phyloP scores from a whole-genome alignment of 257 asterid species.

The Forsythia suspensa region DNA sequence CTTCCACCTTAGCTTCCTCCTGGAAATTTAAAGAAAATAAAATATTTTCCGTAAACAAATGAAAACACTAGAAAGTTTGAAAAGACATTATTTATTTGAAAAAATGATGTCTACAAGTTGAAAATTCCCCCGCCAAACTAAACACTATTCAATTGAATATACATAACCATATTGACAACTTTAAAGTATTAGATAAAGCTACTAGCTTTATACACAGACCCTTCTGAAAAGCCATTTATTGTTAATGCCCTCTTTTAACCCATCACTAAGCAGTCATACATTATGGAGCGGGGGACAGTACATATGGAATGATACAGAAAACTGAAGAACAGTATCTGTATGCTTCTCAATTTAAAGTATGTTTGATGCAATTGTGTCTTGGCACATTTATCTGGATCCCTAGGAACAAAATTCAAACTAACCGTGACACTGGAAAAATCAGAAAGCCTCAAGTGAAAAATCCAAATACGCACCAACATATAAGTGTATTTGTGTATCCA shows the following conservation, averaged over 20 bases:
- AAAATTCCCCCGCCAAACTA: not conserved
- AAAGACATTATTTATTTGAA: not conserved
- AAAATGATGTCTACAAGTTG: slow-evolving; percentile 4
- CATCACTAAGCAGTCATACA: not conserved
- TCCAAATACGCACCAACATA: not conserved
- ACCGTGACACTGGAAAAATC: not conserved
- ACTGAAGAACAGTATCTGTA: not conserved
- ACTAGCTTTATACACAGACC: not conserved
- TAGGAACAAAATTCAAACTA: not conserved
- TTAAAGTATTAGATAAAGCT: not conserved
- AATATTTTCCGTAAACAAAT: not conserved
- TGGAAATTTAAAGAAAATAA: slow-evolving; percentile 25
- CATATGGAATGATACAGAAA: not conserved
- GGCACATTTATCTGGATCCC: not conserved
- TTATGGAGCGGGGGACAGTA: not conserved
- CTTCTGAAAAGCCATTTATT: not conserved
- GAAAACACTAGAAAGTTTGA: not conserved
- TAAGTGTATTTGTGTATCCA: not conserved
- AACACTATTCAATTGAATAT: not conserved
- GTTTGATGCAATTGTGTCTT: not conserved
- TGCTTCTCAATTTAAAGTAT: not conserved
- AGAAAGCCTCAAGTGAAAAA: not conserved
- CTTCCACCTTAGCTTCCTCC: slow-evolving; percentile 62
- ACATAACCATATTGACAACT: not conserved
- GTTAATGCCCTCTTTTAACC: not conserved